Percentiles rank a stretch among this genome's conserved stretches.
Conservation (phyloP, 345 rosid genomes). For the Brassica carinata region DNA sequence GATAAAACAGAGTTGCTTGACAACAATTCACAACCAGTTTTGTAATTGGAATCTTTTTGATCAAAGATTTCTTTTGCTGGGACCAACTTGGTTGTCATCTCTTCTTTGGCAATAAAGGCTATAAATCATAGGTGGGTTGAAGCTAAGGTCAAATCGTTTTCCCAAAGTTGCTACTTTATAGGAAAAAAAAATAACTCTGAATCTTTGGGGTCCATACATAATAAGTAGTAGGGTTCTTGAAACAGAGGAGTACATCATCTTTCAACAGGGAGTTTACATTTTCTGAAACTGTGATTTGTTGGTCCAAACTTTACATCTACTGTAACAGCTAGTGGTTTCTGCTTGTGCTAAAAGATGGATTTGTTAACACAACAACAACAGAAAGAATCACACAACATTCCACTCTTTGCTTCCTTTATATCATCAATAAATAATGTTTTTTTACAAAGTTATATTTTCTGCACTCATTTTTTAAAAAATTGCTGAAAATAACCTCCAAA, state of each 20-base stretch:
- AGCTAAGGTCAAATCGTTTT: constrained; percentile 29
- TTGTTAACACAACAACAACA: background rate
- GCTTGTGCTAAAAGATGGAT: background rate
- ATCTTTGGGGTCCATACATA: constrained; percentile 17
- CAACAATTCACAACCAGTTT: background rate
- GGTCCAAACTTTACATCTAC: background rate
- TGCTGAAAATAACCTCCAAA: constrained; percentile 40
- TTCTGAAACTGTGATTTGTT: background rate
- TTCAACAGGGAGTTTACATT: constrained; percentile 11
- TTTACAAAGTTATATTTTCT: constrained; percentile 51
- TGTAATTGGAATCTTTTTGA: too few species aligned
- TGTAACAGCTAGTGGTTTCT: background rate
- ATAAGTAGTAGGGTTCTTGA: constrained; percentile 24
- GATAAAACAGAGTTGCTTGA: background rate
- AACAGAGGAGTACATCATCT: constrained; percentile 33
- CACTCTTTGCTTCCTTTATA: constrained; percentile 42
- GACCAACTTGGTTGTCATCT: constrained; percentile 29
- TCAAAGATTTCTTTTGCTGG: background rate
- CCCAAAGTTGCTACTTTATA: constrained; percentile 32
- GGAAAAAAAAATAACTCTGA: constrained; percentile 17
- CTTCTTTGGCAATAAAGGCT: constrained; percentile 32
- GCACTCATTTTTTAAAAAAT: constrained; percentile 39
- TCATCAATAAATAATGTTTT: constrained; percentile 49
- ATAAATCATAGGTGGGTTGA: constrained; percentile 29
- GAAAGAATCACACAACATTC: constrained; percentile 34